Evolutionary conservation across 164 flowering plant genomes (phyloP), one percentile per base, ranked within the genome.

Genomic region (Echeveria elegans): DNA sequence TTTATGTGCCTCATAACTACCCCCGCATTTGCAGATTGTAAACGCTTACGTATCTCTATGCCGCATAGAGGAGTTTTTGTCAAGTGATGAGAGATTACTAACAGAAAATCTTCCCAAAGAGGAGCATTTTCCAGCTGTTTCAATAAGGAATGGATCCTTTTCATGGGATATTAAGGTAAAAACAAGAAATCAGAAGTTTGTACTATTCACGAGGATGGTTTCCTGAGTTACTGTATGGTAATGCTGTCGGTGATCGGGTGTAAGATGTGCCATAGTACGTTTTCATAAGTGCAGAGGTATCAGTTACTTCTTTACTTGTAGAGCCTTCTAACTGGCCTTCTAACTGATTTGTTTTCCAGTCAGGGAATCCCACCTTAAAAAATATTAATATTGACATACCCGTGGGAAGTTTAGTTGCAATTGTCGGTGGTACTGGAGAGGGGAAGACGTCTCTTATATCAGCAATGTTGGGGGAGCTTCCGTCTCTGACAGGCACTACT

Each of bases 401-500:
- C 23, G 78, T 79, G 62, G 99, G 97, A 69, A 86, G 89, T 82
- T 82, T 91, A 61, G 96, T 91, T 60, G 99, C 99, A 37, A 64
- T 94, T 72, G 97, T 94, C 76, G 99, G 99, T 34, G 77, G 95
- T 66, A 94, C 99, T 37, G 99, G 97, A 62, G 97, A 94, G 78
- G 99, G 99, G 70, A 94, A 94, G 76, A 94, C 99, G 37, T 94
- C 99, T 19, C 79, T 94, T 65, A 45, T 89, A 59, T 94, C 99
- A 24, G 96, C 99, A 72, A 94, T 94, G 97, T 90, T 94, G 52
- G 97, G 99, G 70, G 99, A 94, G 80, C 77, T 94, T 74, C 90
- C 97, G 74, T 71, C 93, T 12, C 41, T 86, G 41, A 72, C 78
- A 41, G 83, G 78, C 79, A 18, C 93, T 52, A 79, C 68, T 75